Evolutionary conservation across 805 yeast genomes (phyloP), one percentile per base, ranked within the genome.

Genomic region (Spathaspora girioi): DNA sequence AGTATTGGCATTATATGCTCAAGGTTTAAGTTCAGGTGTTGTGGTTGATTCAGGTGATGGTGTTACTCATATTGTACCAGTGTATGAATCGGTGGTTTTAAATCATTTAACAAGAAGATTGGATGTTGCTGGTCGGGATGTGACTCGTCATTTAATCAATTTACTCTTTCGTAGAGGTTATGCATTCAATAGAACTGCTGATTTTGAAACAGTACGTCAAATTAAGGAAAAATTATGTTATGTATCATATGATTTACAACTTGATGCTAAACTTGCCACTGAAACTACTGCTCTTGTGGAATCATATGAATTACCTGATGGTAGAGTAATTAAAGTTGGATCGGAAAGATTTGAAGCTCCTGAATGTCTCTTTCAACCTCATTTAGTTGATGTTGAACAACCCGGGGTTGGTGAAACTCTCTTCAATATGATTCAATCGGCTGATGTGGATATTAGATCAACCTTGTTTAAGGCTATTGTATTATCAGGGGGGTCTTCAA

Each of bases 21-120:
- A 94, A 73, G 98, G 98, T 55, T 79, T 93, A 60, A 86, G 96
- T 23, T 88, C 96, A 0, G 99, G 99, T 61, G 98, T 94, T 17
- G 99, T 94, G 52, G 98, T 94, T 19, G 99, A 94, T 70, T 90
- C 97, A 3, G 99, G 99, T 64, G 98, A 92, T 68, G 98, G 98
- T 72, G 99, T 93, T 45, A 94, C 99, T 3, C 99, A 94, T 67
- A 87, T 94, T 69, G 97, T 94, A 43, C 99, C 99, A 19, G 99
- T 94, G 40, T 94, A 94, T 69, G 98, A 94, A 72, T 86, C 96
- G 5, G 96, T 89, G 43, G 99, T 94, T n/a, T 80, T 94, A 66
- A 93, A 89, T 68, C 98, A 94, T 69, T 78, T 90, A 62, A 93
- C 97, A 17, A 82, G 86, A 64, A 84, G 99, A 67, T 77, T 94